These are phyloP conservation scores for Russula ochroleuca DNA, from an alignment of 768 basidiomycete genomes.

Conservation along the genomic window DNA sequence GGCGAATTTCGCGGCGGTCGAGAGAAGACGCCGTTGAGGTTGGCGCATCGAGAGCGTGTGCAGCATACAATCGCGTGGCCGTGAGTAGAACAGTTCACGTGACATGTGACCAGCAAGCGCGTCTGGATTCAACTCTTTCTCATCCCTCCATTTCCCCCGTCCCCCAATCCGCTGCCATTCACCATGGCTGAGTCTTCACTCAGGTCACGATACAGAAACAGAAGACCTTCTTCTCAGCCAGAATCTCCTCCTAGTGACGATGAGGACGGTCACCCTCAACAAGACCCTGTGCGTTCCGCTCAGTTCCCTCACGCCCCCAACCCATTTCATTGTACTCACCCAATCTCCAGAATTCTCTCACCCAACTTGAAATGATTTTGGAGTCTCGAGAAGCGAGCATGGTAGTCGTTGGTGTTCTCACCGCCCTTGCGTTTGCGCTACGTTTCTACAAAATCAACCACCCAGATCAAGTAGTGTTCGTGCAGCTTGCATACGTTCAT, in stretches of 20 bases:
- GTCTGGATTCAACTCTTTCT: background rate
- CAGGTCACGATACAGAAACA: conserved; percentile 10
- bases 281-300: conserved; percentile 17
- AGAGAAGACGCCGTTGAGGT: conserved; percentile 52
- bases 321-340: background rate
- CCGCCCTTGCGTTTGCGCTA: conserved; percentile 71
- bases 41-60: conserved; percentile 45
- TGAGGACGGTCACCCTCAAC: conserved; percentile 12
- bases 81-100: background rate
- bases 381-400: conserved; percentile 62
- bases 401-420: conserved; percentile 58
- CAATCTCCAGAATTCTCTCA: conserved; percentile 47
- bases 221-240: conserved; percentile 14
- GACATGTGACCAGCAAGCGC: background rate
- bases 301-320: background rate
- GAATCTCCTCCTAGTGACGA: background rate
- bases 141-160: background rate
- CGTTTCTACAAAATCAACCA: conserved; percentile 94
- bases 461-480: conserved; percentile 92
- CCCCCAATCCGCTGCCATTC: background rate
- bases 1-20: conserved; percentile 44
- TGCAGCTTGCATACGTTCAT: conserved; percentile 24
- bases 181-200: conserved; percentile 17
- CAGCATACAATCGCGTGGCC: background rate
- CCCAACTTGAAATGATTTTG: conserved; percentile 55